Percentiles rank a stretch among this genome's conserved stretches.
Evolutionary conservation across 805 yeast genomes (phyloP).

Genomic region (Metschnikowia henanensis): DNA sequence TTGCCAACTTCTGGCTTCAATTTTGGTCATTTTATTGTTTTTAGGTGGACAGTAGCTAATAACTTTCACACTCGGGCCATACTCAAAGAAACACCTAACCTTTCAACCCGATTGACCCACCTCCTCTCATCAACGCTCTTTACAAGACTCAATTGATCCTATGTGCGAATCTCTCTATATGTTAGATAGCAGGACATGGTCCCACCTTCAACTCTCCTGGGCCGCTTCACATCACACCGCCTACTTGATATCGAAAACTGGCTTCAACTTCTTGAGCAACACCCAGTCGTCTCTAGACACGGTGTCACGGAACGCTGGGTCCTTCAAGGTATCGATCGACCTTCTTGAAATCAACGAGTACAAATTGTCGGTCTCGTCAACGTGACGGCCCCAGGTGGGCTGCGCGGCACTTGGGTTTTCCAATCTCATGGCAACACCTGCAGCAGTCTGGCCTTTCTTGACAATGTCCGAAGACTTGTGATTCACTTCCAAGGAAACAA

Average conservation of each 20-base stretch:
- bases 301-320: slow-evolving; percentile 94
- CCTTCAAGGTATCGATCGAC: slow-evolving; percentile 96
- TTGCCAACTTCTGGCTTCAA: no score
- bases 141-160: not conserved
- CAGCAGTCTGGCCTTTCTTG: slow-evolving; percentile 92
- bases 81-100: no score
- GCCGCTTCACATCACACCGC: not conserved
- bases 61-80: no score
- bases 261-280: slow-evolving; percentile 82
- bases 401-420: slow-evolving; percentile 91
- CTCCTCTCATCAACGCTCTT: no score
- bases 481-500: slow-evolving; percentile 91
- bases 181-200: not conserved
- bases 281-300: slow-evolving; percentile 97
- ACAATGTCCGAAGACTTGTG: slow-evolving; percentile 80
- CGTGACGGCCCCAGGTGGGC: slow-evolving; percentile 99
- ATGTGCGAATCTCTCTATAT: slow-evolving; percentile 2
- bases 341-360: slow-evolving; percentile 89
- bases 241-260: slow-evolving; percentile 79
- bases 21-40: no score
- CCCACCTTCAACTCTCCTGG: not conserved
- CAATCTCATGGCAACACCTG: slow-evolving; percentile 98
- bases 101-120: no score
- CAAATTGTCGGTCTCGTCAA: slow-evolving; percentile 86
- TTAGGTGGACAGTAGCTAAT: no score